Percentiles rank a stretch among this genome's conserved stretches.
Evolutionary conservation across 306 rosid species (phyloP).

Genomic region (Gastrolobium bilobum): DNA sequence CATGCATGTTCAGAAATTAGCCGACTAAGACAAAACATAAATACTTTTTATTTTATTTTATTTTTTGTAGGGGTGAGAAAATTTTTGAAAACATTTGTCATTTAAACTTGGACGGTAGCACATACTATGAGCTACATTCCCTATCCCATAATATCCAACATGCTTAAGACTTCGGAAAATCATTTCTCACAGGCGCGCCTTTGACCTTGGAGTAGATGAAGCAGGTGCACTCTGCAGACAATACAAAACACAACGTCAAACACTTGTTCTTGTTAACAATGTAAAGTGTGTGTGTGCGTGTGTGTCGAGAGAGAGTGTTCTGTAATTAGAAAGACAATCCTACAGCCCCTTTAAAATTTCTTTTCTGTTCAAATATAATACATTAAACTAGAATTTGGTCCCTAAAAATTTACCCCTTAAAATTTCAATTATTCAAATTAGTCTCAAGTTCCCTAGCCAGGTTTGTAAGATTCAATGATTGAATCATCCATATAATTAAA

Average conservation of each 20-base stretch:
- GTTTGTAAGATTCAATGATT: constrained; percentile 25
- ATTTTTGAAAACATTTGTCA: neutral
- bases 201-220: constrained; percentile 56
- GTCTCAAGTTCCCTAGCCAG: neutral
- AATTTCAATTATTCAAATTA: constrained; percentile 25
- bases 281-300: neutral
- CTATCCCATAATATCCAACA: constrained; percentile 20
- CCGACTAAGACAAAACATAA: neutral
- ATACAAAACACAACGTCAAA: constrained; percentile 37
- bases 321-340: neutral
- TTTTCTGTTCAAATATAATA: neutral
- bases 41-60: neutral
- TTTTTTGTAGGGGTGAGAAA: neutral
- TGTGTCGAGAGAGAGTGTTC: neutral
- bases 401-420: neutral
- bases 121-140: constrained; percentile 12
- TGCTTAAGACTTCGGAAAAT: neutral
- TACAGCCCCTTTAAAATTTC: neutral
- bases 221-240: constrained; percentile 80
- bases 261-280: constrained; percentile 32
- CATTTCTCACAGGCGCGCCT: constrained; percentile 63
- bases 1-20: neutral
- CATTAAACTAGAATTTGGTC: neutral
- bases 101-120: constrained; percentile 29
- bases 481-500: neutral